Evolutionary conservation across 2,329 filamentous ascomycete genomes (phyloP).

Genomic region (Verticillium nubilum): DNA sequence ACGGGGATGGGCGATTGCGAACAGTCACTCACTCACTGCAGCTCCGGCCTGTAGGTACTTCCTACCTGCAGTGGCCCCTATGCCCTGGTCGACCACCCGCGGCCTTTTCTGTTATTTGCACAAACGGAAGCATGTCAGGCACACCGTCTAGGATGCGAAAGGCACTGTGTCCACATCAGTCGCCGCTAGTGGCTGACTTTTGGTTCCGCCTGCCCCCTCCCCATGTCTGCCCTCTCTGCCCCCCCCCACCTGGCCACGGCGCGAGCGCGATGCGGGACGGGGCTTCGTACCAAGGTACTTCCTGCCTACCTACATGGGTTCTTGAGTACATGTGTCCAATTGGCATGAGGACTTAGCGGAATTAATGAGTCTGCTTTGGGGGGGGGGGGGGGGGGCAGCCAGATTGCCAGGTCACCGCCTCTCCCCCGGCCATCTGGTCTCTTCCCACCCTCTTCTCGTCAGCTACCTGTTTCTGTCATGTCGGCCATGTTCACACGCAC

Average conservation of each 20-base stretch:
- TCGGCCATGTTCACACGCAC: not conserved
- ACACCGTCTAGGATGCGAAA: not conserved
- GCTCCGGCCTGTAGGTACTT: not conserved
- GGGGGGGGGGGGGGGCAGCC: too few relatives aligned
- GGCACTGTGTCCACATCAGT: not conserved
- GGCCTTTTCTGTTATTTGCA: not conserved
- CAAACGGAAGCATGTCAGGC: not conserved
- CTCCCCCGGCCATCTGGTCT: not conserved
- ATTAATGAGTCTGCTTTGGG: not conserved
- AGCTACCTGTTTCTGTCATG: not conserved
- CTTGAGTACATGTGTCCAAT: not conserved
- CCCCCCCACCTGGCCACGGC: not conserved
- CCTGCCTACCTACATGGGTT: not conserved
- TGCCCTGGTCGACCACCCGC: not conserved
- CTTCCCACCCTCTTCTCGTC: not conserved
- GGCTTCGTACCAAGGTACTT: not conserved
- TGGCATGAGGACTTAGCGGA: not conserved
- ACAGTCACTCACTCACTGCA: not conserved
- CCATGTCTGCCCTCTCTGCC: too few relatives aligned
- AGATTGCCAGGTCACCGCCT: not conserved
- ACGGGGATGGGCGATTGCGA: not conserved
- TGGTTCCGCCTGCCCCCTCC: not conserved
- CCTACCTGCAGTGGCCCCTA: not conserved
- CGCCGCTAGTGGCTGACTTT: not conserved
- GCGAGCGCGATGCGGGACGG: not conserved